phyloP scores from a whole-genome alignment of 371 early-diverging fungal genomes.

The Mucor velutinosus region DNA sequence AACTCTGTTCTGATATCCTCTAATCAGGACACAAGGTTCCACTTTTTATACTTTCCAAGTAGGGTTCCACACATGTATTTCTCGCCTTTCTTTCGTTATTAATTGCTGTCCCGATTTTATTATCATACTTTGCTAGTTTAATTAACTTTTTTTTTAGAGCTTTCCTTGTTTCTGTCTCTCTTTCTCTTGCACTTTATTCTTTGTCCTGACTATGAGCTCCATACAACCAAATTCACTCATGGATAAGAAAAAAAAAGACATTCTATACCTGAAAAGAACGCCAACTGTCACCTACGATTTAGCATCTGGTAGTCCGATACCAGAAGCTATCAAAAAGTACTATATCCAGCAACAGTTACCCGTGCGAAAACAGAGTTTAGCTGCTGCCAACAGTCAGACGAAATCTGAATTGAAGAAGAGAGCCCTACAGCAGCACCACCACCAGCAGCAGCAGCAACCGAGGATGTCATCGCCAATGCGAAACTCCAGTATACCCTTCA shows the following conservation, averaged over 20 bases:
- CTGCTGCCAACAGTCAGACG: constrained; percentile 20
- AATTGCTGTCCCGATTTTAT: background rate
- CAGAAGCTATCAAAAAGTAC: constrained; percentile 38
- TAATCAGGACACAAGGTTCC: background rate
- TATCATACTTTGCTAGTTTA: background rate
- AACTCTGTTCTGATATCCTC: background rate
- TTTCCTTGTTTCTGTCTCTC: background rate
- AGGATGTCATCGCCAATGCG: constrained; percentile 1
- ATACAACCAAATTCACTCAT: background rate
- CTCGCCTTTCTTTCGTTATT: background rate
- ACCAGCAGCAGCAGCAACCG: background rate
- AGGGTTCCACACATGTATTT: background rate
- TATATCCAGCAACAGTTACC: constrained; percentile 49
- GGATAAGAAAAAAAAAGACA: background rate
- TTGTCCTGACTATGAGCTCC: background rate
- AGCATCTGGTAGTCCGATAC: constrained; percentile 28
- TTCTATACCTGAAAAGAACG: constrained; percentile 19
- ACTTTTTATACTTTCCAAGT: background rate
- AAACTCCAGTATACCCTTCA: constrained; percentile 9
- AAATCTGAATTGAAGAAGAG: background rate
- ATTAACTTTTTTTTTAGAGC: background rate
- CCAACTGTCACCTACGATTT: constrained; percentile 17
- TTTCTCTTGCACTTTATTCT: constrained; percentile 4
- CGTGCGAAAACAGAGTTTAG: constrained; percentile 47
- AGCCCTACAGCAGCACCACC: background rate